These are phyloP conservation scores for Trametes cinnabarina DNA, from an alignment of 768 basidiomycete genomes.

Conservation along the genomic window DNA sequence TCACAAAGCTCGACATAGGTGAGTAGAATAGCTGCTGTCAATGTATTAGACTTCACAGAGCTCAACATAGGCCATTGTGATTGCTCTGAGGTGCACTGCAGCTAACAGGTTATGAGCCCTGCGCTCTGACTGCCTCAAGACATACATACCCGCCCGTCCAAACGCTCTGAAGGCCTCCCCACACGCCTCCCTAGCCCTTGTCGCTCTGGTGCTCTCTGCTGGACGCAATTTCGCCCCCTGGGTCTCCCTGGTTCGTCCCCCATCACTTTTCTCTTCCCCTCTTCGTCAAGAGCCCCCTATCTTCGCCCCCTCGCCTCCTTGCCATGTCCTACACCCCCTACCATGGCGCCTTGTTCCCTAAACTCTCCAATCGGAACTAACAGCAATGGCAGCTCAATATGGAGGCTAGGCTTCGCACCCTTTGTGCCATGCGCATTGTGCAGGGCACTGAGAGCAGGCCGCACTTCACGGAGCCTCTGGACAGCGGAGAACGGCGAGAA, in stretches of 20 bases:
- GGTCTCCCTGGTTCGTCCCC: not conserved
- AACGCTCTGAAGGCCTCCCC: slow-evolving; percentile 1
- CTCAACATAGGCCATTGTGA: too few relatives aligned
- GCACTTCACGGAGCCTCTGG: too few relatives aligned
- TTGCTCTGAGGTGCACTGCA: too few relatives aligned
- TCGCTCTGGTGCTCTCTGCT: not conserved
- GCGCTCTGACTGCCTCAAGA: slow-evolving; percentile 9
- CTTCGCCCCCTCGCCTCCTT: not conserved
- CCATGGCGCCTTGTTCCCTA: not conserved
- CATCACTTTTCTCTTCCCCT: not conserved
- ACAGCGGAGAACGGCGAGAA: too few relatives aligned
- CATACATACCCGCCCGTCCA: slow-evolving; percentile 5
- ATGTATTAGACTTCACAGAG: too few relatives aligned
- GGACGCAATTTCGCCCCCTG: not conserved
- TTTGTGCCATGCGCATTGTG: too few relatives aligned
- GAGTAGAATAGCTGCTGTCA: too few relatives aligned
- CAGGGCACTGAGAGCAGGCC: too few relatives aligned
- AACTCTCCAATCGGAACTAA: slow-evolving; percentile 7
- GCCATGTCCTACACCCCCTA: not conserved
- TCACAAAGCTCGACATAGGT: too few relatives aligned
- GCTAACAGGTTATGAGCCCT: too few relatives aligned
- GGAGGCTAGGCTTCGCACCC: too few relatives aligned
- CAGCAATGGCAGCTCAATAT: slow-evolving; percentile 6
- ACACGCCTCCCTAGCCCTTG: too few relatives aligned
- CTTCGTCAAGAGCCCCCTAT: not conserved